These are phyloP conservation scores for Aspergillus tanneri DNA, from an alignment of 2,329 filamentous ascomycete genomes.

Conservation along the genomic window DNA sequence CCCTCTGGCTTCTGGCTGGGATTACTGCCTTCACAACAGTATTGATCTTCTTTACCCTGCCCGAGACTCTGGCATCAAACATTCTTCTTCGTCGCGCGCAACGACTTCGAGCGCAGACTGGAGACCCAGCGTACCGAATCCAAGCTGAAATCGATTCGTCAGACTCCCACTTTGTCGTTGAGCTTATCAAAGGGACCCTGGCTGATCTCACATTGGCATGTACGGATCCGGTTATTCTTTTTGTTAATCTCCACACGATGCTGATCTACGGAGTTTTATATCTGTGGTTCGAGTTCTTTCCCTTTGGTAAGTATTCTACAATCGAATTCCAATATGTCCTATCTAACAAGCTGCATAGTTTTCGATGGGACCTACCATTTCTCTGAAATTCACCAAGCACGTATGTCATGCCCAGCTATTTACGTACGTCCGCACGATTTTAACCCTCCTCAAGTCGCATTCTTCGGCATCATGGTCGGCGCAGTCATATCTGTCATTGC, in stretches of 20 bases:
- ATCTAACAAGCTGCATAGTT: constrained; percentile 1
- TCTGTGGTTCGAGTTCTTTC: constrained; percentile 23
- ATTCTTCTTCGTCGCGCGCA: constrained; percentile 17
- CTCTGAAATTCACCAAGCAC: constrained; percentile 11
- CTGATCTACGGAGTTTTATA: constrained; percentile 21
- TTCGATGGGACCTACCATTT: constrained; percentile 16
- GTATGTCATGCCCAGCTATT: neutral
- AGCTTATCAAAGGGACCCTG: constrained; percentile 22
- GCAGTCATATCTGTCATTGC: constrained; percentile 7
- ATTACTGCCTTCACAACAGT: constrained; percentile 3
- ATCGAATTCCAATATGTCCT: neutral
- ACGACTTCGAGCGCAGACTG: constrained; percentile 10
- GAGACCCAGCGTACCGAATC: constrained; percentile 9
- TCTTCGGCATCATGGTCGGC: constrained; percentile 16
- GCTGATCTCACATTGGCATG: constrained; percentile 8
- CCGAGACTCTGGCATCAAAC: constrained; percentile 12
- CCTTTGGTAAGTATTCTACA: constrained; percentile 14
- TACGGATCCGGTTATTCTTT: constrained; percentile 13
- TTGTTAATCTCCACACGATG: constrained; percentile 18
- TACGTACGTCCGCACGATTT: neutral
- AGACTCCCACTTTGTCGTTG: neutral
- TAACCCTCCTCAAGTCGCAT: constrained; percentile 4
- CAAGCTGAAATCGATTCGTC: constrained; percentile 5
- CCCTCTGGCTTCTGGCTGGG: constrained; percentile 5
- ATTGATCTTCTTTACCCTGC: constrained; percentile 5